A percentile compares a stretch with the other conserved stretches of the same genome.
These are phyloP conservation scores for Chlamydomonas reinhardtii DNA, from an alignment of 163 green algal species.

Conservation along the genomic window DNA sequence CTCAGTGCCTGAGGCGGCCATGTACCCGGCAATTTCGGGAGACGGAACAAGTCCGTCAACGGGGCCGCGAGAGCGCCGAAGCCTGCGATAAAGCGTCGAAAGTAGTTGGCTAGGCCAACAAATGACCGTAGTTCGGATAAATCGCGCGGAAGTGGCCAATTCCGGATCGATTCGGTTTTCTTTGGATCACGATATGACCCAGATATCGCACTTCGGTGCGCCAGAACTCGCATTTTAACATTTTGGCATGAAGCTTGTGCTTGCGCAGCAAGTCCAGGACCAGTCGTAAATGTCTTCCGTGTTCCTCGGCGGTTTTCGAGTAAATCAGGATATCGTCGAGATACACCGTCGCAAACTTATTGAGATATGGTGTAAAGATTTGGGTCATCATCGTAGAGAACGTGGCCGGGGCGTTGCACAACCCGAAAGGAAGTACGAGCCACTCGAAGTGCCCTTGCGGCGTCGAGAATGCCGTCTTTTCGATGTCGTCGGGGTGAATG, in stretches of 20 bases:
- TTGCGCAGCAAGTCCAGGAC: neutral
- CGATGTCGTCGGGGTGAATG: too few species aligned
- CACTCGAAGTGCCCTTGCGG: too few species aligned
- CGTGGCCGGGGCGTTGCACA: too few species aligned
- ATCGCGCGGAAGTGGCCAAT: slow-evolving; percentile 50
- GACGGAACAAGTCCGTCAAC: neutral
- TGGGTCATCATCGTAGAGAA: too few species aligned
- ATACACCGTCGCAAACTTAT: too few species aligned
- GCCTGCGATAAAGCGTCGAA: slow-evolving; percentile 57
- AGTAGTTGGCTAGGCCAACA: slow-evolving; percentile 64
- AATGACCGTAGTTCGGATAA: slow-evolving; percentile 51
- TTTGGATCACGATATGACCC: neutral
- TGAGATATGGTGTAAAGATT: too few species aligned
- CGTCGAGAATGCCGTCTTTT: too few species aligned
- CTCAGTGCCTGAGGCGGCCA: neutral
- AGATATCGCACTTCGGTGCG: neutral
- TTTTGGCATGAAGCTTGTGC: neutral
- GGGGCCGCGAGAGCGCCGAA: slow-evolving; percentile 49
- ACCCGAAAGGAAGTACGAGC: too few species aligned
- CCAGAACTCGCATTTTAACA: neutral
- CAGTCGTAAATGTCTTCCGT: neutral
- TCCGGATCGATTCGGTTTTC: slow-evolving; percentile 3
- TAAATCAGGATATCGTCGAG: neutral
- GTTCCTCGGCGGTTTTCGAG: neutral
- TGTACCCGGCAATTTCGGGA: neutral